phyloP scores from a whole-genome alignment of 2,329 filamentous ascomycete genomes.

The Talaromyces atroroseus region DNA sequence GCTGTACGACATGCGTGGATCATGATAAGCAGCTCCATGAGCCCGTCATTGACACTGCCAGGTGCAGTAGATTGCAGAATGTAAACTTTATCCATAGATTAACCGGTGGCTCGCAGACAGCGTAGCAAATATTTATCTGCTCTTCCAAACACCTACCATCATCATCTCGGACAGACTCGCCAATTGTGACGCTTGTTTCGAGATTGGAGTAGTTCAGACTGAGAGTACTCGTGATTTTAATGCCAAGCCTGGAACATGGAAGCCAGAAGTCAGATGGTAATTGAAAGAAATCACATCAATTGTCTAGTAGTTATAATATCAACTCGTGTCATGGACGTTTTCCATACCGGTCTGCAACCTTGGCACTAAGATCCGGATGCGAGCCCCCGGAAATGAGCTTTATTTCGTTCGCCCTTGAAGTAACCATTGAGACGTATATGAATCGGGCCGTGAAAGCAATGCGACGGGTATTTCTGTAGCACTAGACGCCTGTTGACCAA shows the following conservation, averaged over 20 bases:
- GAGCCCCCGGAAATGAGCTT: slow-evolving; percentile 70
- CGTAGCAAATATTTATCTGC: slow-evolving; percentile 11
- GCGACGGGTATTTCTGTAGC: neutral
- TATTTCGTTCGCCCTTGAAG: slow-evolving; percentile 52
- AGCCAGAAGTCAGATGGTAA: neutral
- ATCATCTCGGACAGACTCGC: slow-evolving; percentile 93
- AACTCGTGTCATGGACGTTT: too few species aligned
- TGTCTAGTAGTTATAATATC: neutral
- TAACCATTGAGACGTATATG: neutral
- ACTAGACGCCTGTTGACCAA: too few species aligned
- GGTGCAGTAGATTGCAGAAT: slow-evolving; percentile 92
- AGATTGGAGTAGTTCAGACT: slow-evolving; percentile 64
- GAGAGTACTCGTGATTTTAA: slow-evolving; percentile 63
- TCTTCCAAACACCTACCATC: slow-evolving; percentile 56
- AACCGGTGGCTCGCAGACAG: slow-evolving; percentile 7
- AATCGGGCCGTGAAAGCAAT: neutral
- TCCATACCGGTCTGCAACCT: slow-evolving; percentile 60
- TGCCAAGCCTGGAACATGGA: slow-evolving; percentile 50
- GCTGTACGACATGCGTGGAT: slow-evolving; percentile 89
- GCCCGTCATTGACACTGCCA: slow-evolving; percentile 91
- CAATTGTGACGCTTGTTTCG: slow-evolving; percentile 68
- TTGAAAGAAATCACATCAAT: neutral
- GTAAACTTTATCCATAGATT: slow-evolving; percentile 57
- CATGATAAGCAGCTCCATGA: slow-evolving; percentile 98
- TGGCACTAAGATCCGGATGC: slow-evolving; percentile 64